A percentile compares a stretch with the other conserved stretches of the same genome.
Evolutionary conservation across 345 rosid species (phyloP).

Genomic region (Eucalyptus camaldulensis): DNA sequence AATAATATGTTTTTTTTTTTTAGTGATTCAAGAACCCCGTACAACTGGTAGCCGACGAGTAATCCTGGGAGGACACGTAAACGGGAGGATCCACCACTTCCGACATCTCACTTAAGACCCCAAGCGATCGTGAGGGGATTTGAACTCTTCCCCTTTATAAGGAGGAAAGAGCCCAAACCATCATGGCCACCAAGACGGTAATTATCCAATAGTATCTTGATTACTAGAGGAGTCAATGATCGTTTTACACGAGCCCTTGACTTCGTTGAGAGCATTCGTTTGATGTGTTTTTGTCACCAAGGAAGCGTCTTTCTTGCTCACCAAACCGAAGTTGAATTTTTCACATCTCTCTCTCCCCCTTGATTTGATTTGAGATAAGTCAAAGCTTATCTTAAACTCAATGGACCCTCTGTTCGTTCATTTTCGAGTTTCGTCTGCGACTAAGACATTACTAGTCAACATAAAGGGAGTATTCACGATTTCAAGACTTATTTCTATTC

Average conservation of each 20-base stretch:
- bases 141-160: too few relatives aligned
- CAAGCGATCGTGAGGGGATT: too few relatives aligned
- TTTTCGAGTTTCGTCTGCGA: not conserved
- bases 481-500: not conserved
- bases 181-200: too few relatives aligned
- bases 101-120: too few relatives aligned
- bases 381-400: not conserved
- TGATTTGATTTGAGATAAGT: not conserved
- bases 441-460: not conserved
- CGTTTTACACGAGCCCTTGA: not conserved
- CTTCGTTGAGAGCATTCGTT: not conserved
- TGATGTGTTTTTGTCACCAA: not conserved
- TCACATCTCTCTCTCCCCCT: not conserved
- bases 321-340: not conserved
- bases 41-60: too few relatives aligned
- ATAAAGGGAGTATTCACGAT: not conserved
- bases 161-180: too few relatives aligned
- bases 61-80: too few relatives aligned
- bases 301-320: not conserved
- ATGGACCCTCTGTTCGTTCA: not conserved
- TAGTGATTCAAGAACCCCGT: too few relatives aligned
- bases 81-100: too few relatives aligned
- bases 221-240: not conserved
- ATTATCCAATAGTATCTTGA: not conserved
- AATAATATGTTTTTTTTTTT: not conserved